phyloP scores from a whole-genome alignment of 495 filamentous ascomycete genomes.

The Talaromyces adpressus region DNA sequence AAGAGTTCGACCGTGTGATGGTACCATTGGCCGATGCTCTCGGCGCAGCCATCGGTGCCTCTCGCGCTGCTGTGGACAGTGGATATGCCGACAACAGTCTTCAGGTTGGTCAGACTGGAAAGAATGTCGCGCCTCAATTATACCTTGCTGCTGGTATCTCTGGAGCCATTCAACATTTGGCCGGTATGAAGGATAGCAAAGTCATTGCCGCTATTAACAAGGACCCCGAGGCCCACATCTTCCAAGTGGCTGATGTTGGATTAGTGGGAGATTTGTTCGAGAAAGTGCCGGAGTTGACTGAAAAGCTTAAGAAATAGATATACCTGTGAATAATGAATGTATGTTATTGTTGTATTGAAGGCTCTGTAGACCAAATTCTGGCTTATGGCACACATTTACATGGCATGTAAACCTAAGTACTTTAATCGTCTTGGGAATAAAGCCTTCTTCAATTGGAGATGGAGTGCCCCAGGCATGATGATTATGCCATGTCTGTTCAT shows the following conservation, averaged over 20 bases:
- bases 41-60: conserved; percentile 90
- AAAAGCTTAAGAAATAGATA: conserved; percentile 72
- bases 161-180: conserved; percentile 95
- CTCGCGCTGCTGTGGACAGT: conserved; percentile 90
- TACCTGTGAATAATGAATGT: conserved; percentile 4
- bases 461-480: not conserved
- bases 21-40: conserved; percentile 84
- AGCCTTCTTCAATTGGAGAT: not conserved
- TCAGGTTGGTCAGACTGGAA: conserved; percentile 96
- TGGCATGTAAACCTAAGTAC: too few species aligned
- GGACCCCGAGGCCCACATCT: conserved; percentile 92
- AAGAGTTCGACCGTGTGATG: conserved; percentile 91
- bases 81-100: conserved; percentile 99
- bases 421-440: too few species aligned
- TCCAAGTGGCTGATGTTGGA: conserved; percentile 95
- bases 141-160: conserved; percentile 95
- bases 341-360: not conserved
- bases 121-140: conserved; percentile 93
- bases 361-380: not conserved
- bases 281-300: conserved; percentile 89
- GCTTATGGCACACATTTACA: not conserved
- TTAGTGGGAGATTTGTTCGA: conserved; percentile 93
- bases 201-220: conserved; percentile 99
- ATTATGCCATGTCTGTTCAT: not conserved
- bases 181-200: conserved; percentile 99